Base-by-base conservation (phyloP, 1,139 yeast genomes). In the Saccharomyces hybrid region DNA sequence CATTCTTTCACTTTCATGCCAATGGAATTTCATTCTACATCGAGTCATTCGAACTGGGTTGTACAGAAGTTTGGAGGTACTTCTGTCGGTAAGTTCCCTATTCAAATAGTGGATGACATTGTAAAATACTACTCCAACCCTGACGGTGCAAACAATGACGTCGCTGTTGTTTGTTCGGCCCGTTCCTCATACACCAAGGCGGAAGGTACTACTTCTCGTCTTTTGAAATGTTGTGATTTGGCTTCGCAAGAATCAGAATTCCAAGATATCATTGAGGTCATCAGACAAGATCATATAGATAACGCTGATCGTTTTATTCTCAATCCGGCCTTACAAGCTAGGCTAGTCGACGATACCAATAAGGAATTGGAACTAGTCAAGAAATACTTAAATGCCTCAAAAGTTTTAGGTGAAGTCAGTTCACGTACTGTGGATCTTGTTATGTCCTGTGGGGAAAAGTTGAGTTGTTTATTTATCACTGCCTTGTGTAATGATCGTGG, bases 41-140 rank as follows among this genome's bases (percentile, higher is more conserved):
- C 28, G 16, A 46, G 23, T 9, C 27, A 23, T 46, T 32, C 19
- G n/a, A 66, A 68, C 52, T 91, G 98, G 97, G 74, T 93, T 25
- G 87, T 93, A 6, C 99, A 93, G 70, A 93, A 93, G 72, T 93
- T 88, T 66, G 99, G 99, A 47, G 99, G 99, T 52, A 93, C 99
- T n/a, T 85, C 95, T 48, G 97, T 93, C 42, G 99, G 99, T 32
- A 93, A 93, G 70, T 91, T 91, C 70, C 88, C 97, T 5, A 82
- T 78, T 53, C 80, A 84, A 60, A 93, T 93, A 54, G 91, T 90
- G 16, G 86, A 86, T 60, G 88, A 89, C 61, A 89, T 93, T 52
- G 87, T 90, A 54, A 82, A 82, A 66, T 81, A 76, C 34, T 88
- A 83, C 67, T 76, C 83, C 44, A 68, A 78, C 50, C 34, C 52